Percentiles rank a stretch among this genome's conserved stretches.
Evolutionary conservation across 192 early-diverging fungal genomes (phyloP).

Genomic region (Coemansia sp.): DNA sequence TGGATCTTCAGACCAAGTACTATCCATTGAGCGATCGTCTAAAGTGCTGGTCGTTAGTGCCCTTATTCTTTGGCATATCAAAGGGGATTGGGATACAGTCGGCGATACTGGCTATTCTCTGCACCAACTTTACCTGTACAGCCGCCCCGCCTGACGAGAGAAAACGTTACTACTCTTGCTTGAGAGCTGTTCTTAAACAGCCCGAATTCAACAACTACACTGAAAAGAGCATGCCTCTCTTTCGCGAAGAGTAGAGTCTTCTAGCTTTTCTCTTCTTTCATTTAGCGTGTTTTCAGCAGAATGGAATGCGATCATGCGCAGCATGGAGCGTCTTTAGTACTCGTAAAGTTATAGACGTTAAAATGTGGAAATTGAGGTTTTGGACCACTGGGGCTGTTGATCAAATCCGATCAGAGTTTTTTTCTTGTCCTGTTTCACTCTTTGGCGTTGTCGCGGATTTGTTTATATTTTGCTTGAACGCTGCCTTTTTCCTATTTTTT

Average conservation of each 20-base stretch:
- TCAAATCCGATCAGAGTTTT: background rate
- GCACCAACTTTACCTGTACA: background rate
- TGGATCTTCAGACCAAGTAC: background rate
- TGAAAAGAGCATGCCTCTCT: background rate
- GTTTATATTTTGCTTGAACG: too few relatives aligned
- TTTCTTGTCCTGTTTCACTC: background rate
- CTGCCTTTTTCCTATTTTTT: too few relatives aligned
- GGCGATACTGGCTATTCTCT: background rate
- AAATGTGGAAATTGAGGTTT: background rate
- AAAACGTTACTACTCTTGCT: background rate
- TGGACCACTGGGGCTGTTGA: background rate
- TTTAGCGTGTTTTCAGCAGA: background rate
- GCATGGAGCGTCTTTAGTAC: too few relatives aligned
- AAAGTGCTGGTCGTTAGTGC: background rate
- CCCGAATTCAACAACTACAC: background rate
- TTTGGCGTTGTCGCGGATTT: too few relatives aligned
- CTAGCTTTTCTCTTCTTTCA: background rate
- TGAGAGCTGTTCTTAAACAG: background rate
- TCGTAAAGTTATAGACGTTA: too few relatives aligned
- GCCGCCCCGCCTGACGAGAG: background rate
- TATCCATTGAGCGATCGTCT: constrained; percentile 6
- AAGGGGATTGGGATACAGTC: background rate
- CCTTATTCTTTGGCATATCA: background rate
- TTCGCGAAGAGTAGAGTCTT: background rate
- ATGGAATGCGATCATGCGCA: too few relatives aligned